A percentile compares a stretch with the other conserved stretches of the same genome.
These are phyloP conservation scores for Talaromyces sp. DNA, from an alignment of 2,329 filamentous ascomycete genomes.

Conservation along the genomic window DNA sequence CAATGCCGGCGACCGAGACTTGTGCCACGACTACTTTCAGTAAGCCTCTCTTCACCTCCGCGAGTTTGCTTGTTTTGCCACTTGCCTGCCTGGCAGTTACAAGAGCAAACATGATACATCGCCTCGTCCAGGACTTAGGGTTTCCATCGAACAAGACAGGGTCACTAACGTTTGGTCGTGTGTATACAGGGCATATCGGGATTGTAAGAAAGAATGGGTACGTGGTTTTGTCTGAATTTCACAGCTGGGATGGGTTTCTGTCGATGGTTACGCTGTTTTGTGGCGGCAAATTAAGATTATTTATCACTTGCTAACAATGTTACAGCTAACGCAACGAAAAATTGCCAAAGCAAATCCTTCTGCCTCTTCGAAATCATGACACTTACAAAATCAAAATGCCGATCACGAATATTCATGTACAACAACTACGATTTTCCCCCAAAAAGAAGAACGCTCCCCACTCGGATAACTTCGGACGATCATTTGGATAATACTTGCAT, in stretches of 20 bases:
- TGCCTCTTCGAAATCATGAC: conserved; percentile 1
- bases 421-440: background rate
- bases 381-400: background rate
- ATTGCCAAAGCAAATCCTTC: conserved; percentile 6
- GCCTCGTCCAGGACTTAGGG: background rate
- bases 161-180: background rate
- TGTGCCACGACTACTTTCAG: conserved; percentile 97
- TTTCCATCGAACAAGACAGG: background rate
- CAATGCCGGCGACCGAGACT: conserved; percentile 77
- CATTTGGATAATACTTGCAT: background rate
- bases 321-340: conserved; percentile 11
- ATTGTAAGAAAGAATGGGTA: conserved; percentile 95
- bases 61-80: background rate
- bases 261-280: background rate
- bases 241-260: background rate
- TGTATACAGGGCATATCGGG: conserved; percentile 69
- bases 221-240: conserved; percentile 22
- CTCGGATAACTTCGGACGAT: background rate
- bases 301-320: background rate
- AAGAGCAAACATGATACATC: background rate
- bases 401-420: background rate
- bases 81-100: background rate
- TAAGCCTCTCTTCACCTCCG: conserved; percentile 41
- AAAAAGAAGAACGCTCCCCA: background rate
- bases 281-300: background rate